Evolutionary conservation across 2,329 filamentous ascomycete genomes (phyloP), one percentile per base, ranked within the genome.

Genomic region (Fusarium sarcochroum): DNA sequence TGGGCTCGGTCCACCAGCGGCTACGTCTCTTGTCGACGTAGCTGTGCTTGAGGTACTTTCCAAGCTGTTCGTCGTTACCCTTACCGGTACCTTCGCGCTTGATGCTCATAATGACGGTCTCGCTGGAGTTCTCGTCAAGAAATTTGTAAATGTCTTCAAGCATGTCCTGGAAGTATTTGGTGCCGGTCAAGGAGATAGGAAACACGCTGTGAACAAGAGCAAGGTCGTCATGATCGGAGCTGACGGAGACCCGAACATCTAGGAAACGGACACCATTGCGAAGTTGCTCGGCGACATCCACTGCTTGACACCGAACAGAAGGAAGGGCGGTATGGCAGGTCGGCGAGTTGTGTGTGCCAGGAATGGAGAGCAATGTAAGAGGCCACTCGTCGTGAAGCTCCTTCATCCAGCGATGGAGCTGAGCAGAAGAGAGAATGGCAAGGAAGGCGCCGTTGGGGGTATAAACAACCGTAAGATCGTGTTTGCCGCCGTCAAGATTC

Each of bases 281-380:
- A 27, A 99, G 88, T 80, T 99, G 96, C 53, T 91, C 88, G 48
- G 85, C 84, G 7, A 97, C 86, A 63, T 88, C 84, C 18, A 94
- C 93, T 34, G 92, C 90, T 81, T 99, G 96, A 80, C 96, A 98
- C 38, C 96, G 91, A 37, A 98, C 96, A 2, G 93, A 97, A 2
- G 96, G 96, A 7, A 98, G 86, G 14, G 96, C 94, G 48, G 88
- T 86, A 83, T 97, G 86, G 81, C 88, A 91, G 11, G 94, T 97
- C 8, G 96, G 93, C 18, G 92, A 93, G 81, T 99, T 98, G 84
- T 99, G 96, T 0, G 96, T 98, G 68, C 96, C 96, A 0, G 96
- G 96, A 66, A 98, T 96, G 49, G 92, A 96, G 49, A 99, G 88
- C 4, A 91, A 86, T 2, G 93, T 92, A 6, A 98, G 84, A 2